Evolutionary conservation across 768 basidiomycete genomes (phyloP), one percentile per base, ranked within the genome.

Genomic region (Paxillus involutus): DNA sequence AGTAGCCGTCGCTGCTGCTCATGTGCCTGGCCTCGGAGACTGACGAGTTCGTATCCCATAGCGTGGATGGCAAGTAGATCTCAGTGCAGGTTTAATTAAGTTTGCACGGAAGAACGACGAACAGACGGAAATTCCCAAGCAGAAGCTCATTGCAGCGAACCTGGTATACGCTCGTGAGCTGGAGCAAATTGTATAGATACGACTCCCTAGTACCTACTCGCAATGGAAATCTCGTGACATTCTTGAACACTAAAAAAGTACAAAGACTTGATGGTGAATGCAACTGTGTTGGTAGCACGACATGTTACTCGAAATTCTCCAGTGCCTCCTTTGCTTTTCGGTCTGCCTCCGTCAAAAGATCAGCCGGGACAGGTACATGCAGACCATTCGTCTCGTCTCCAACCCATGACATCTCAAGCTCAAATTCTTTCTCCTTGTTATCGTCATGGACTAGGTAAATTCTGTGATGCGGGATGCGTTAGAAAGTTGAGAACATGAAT

Each of bases 371-470:
- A 24, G 85, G 81, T 24, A 83, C 78, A 71, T 98, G 94, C 45
- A 86, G 69, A 49, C 85, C 84, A 30, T 85, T 83, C 32, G 89
- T 91, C 73, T 96, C 92, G 33, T 84, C 80, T 37, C 94, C 85
- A 54, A 98, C 86, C 97, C 97, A 99, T 35, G 94, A 91, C 81
- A 99, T 84, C 73, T 99, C 97, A 26, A 99, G 82, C 68, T 98
- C 97, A 59, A 99, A 98, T 47, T 95, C 91, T 68, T 98, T 98
- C 75, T 98, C 95, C 72, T 98, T 97, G 57, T 91, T 86, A 68
- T 98, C 97, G 58, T 98, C 96, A 66, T 99, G 97, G 14, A 97
- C 94, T 39, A 93, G 83, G 73, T 99, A 94, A 68, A 98, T 96
- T 68, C 96, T 99, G 68, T 29, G 42, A 46, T 40, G 16, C 14